Evolutionary conservation across 2,329 filamentous ascomycete genomes (phyloP).

Genomic region (Sporothrix sp.): DNA sequence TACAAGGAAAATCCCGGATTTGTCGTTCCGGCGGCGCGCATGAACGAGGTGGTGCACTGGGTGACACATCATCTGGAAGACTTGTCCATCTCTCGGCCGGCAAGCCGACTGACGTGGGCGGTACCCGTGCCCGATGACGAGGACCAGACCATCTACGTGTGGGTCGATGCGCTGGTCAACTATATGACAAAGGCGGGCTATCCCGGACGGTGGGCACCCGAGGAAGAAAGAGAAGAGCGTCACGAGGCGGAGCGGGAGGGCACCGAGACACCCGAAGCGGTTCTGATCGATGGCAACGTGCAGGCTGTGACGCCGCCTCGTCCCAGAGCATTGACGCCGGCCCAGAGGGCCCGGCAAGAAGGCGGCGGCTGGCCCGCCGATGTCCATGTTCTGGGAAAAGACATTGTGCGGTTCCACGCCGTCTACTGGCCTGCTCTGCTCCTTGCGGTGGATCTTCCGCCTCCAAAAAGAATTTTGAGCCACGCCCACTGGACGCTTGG

Average conservation of each 20-base stretch:
- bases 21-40: slow-evolving; percentile 61
- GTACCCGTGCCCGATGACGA: slow-evolving; percentile 77
- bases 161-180: slow-evolving; percentile 92
- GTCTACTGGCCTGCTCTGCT: slow-evolving; percentile 98
- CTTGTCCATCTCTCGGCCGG: slow-evolving; percentile 72
- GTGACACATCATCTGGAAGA: slow-evolving; percentile 74
- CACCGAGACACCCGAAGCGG: not conserved
- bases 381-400: slow-evolving; percentile 88
- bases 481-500: slow-evolving; percentile 96
- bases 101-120: slow-evolving; percentile 72
- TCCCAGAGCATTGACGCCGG: slow-evolving; percentile 25
- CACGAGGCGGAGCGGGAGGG: slow-evolving; percentile 1
- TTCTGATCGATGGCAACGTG: slow-evolving; percentile 4
- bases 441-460: slow-evolving; percentile 71
- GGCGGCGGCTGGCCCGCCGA: slow-evolving; percentile 77
- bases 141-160: slow-evolving; percentile 91
- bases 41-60: slow-evolving; percentile 68
- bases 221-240: slow-evolving; percentile 20
- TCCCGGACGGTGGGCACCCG: slow-evolving; percentile 54
- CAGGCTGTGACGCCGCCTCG: not conserved
- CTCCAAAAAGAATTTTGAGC: slow-evolving; percentile 70
- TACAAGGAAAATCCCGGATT: slow-evolving; percentile 70
- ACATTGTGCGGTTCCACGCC: slow-evolving; percentile 92
- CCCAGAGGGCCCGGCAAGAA: slow-evolving; percentile 26
- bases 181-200: slow-evolving; percentile 86